Conservation (phyloP, 192 early-diverging fungal genomes). For the Endogone sp. region DNA sequence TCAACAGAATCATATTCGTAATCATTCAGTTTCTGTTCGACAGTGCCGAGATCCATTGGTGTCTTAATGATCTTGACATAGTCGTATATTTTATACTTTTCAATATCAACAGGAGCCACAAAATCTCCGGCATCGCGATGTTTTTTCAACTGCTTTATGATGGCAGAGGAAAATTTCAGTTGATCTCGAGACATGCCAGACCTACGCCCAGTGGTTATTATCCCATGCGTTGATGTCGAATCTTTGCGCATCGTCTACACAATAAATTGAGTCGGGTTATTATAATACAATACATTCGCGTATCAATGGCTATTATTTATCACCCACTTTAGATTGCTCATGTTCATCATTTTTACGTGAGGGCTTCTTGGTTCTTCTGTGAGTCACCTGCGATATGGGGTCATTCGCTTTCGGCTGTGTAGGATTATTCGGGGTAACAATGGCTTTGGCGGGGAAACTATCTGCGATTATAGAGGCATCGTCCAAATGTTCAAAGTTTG, state of each 20-base stretch:
- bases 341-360: background rate
- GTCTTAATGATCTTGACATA: slow-evolving; percentile 67
- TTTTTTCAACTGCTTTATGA: slow-evolving; percentile 70
- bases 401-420: background rate
- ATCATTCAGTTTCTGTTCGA: slow-evolving; percentile 63
- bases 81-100: slow-evolving; percentile 76
- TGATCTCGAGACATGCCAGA: slow-evolving; percentile 73
- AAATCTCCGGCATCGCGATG: slow-evolving; percentile 87
- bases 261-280: too few relatives aligned
- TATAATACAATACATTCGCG: too few relatives aligned
- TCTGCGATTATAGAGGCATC: background rate
- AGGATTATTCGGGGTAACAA: background rate
- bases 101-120: slow-evolving; percentile 73
- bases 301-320: too few relatives aligned
- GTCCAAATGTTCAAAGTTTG: background rate
- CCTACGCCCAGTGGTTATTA: slow-evolving; percentile 7
- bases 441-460: background rate
- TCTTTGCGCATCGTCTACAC: background rate
- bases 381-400: background rate
- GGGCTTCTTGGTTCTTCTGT: background rate
- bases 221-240: background rate
- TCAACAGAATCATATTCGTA: slow-evolving; percentile 59
- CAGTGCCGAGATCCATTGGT: slow-evolving; percentile 79
- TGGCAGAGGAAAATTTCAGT: slow-evolving; percentile 74
- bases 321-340: background rate